Evolutionary conservation across 306 rosid species (phyloP).

Genomic region (Trifolium pratense): DNA sequence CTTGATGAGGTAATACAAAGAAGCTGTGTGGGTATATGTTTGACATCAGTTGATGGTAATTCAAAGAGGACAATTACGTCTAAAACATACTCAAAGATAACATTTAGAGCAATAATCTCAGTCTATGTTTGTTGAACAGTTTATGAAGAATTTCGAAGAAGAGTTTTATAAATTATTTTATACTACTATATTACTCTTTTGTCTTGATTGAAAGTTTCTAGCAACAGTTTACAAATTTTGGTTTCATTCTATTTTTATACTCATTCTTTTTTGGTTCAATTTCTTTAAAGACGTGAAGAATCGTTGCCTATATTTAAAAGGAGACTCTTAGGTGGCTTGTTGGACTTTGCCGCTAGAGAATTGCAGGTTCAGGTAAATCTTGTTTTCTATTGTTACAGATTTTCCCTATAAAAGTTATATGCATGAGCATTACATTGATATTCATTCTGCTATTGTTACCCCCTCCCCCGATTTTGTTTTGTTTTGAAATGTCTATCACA

Average conservation of each 20-base stretch:
- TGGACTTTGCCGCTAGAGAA: slow-evolving; percentile 95
- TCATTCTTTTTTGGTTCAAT: slow-evolving; percentile 43
- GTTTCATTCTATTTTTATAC: slow-evolving; percentile 35
- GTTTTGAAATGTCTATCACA: slow-evolving; percentile 24
- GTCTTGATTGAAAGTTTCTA: slow-evolving; percentile 27
- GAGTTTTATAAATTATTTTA: slow-evolving; percentile 34
- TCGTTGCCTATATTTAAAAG: slow-evolving; percentile 90
- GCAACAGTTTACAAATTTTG: slow-evolving; percentile 16
- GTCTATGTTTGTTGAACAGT: slow-evolving; percentile 29
- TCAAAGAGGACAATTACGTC: slow-evolving; percentile 10
- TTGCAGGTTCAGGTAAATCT: slow-evolving; percentile 90
- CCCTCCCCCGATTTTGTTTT: slow-evolving; percentile 5
- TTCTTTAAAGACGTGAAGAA: slow-evolving; percentile 82
- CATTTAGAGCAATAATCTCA: slow-evolving; percentile 14
- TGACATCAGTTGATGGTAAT: slow-evolving; percentile 7
- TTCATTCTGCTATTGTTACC: slow-evolving; percentile 15
- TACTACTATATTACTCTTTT: slow-evolving; percentile 7
- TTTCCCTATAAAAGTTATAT: slow-evolving; percentile 30
- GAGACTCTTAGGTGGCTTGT: slow-evolving; percentile 86
- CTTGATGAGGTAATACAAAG: slow-evolving; percentile 8
- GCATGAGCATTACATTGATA: neutral
- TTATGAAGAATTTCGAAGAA: slow-evolving; percentile 26
- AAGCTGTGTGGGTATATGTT: slow-evolving; percentile 7
- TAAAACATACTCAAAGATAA: neutral
- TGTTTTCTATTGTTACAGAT: slow-evolving; percentile 26